Base-by-base conservation (phyloP, 345 rosid genomes). In the Pelargonium nanum region DNA sequence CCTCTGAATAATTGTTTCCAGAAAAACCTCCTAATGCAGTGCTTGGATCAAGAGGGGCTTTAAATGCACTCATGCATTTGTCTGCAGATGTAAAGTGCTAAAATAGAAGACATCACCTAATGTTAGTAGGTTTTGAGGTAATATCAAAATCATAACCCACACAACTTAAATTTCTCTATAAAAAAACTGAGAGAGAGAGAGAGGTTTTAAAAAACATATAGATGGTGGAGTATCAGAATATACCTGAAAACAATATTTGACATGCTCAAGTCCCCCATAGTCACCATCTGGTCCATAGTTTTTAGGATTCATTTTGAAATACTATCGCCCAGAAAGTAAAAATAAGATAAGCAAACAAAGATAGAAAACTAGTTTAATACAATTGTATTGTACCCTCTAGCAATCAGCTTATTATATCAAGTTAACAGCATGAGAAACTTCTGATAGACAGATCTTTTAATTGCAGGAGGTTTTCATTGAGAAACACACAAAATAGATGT, bases 1-100 rank as follows among this genome's bases (percentile, higher is more conserved):
- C 99, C 97, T 93, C 91, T 32, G 82, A 81, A 60, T 78, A 92
- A 79, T 78, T 86, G 77, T 77, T 92, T 73, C 95, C 91, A 50
- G 82, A 73, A 74, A 89, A 89, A 69, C 98, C 98, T 77, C 98
- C 98, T 69, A 92, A 65, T 58, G 87, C 84, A 65, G 95, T 86
- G 73, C 82, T 87, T 77, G 98, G 98, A 80, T 92, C 97, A 58
- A 92, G 86, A 17, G 98, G 98, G 40, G 83, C 98, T 75, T 92
- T 92, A 74, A 87, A 92, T 55, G 98, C 96, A 72, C 98, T 87
- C 87, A 83, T 66, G 73, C 98, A 92, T 60, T 79, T 55, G 13
- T 89, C 98, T 57, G 95, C 80, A 59, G 98, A 83, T 66, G 93
- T 83, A 77, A 72, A 92, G 72, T 93, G 97, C 99, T 93, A 80